A percentile compares a stretch with the other conserved stretches of the same genome.
Conservation (phyloP, 2,329 filamentous ascomycete species). For the Aureobasidium pullulans region DNA sequence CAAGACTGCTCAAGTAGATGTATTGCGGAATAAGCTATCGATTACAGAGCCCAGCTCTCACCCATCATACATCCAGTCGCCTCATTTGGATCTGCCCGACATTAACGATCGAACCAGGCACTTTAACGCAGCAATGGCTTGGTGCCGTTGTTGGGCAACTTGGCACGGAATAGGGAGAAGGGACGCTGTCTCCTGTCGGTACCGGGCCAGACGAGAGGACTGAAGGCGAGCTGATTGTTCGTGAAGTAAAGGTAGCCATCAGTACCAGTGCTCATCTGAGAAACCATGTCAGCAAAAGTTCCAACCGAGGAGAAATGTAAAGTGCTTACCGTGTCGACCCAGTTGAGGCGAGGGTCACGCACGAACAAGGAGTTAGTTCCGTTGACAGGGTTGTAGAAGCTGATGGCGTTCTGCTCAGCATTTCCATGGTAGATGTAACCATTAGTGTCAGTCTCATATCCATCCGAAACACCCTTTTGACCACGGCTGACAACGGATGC, state of each 20-base stretch:
- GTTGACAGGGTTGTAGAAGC: conserved; percentile 40
- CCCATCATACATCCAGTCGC: background rate
- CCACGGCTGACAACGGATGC: conserved; percentile 36
- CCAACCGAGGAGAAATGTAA: background rate
- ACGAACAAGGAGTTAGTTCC: conserved; percentile 38
- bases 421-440: conserved; percentile 44
- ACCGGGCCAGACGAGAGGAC: conserved; percentile 32
- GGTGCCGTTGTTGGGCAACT: conserved; percentile 36
- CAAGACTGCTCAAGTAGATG: too few species aligned
- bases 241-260: conserved; percentile 49
- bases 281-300: background rate
- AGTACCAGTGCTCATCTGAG: conserved; percentile 22
- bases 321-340: conserved; percentile 38
- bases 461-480: conserved; percentile 45
- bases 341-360: conserved; percentile 41
- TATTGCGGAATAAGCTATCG: background rate
- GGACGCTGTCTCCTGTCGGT: conserved; percentile 37
- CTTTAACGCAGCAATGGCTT: conserved; percentile 22
- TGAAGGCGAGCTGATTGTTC: conserved; percentile 41
- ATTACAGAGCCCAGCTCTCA: background rate
- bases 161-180: conserved; percentile 36
- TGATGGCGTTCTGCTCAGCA: conserved; percentile 43
- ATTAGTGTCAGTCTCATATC: conserved; percentile 46
- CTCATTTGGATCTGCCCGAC: background rate
- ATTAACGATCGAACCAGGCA: background rate